phyloP scores from a whole-genome alignment of 2,329 filamentous ascomycete species.

The Ophiostoma novo-ulmi region DNA sequence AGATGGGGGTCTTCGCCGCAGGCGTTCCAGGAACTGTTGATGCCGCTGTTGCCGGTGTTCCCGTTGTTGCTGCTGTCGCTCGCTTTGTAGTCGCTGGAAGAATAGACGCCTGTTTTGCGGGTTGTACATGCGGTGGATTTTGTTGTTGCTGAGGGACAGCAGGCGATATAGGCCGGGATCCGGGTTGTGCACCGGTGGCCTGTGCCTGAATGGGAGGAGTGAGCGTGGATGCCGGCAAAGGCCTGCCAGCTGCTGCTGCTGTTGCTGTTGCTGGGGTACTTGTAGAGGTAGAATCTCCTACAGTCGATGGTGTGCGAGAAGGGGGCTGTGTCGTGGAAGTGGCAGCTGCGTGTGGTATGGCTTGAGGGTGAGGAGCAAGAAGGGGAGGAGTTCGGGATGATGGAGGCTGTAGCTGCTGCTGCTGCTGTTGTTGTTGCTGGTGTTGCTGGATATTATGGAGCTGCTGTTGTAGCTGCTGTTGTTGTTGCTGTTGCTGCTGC shows the following conservation, averaged over 20 bases:
- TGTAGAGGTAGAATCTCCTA: not conserved
- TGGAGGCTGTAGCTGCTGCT: conserved; percentile 1
- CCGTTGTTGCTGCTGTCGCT: not conserved
- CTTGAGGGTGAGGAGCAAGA: not conserved
- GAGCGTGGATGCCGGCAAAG: not conserved
- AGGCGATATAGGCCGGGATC: conserved; percentile 15
- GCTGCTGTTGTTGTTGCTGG: conserved; percentile 9
- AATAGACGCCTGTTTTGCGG: not conserved
- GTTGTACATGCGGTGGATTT: not conserved
- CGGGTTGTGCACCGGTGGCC: not conserved
- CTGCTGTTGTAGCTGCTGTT: conserved; percentile 9
- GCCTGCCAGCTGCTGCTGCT: not conserved
- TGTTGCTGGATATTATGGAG: not conserved
- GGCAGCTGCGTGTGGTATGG: not conserved
- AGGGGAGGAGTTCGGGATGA: conserved; percentile 4
- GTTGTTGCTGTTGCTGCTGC: conserved; percentile 8
- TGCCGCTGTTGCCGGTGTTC: not conserved
- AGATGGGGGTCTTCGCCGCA: not conserved
- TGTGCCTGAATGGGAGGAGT: not conserved
- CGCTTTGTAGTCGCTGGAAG: not conserved
- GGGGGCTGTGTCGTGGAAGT: not conserved
- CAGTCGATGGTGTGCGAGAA: not conserved
- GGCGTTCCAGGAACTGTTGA: not conserved
- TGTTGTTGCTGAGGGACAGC: conserved; percentile 13
- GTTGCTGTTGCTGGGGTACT: not conserved